Base-by-base conservation (phyloP, 164 flowering plant genomes). In the Nelumbo lutea region DNA sequence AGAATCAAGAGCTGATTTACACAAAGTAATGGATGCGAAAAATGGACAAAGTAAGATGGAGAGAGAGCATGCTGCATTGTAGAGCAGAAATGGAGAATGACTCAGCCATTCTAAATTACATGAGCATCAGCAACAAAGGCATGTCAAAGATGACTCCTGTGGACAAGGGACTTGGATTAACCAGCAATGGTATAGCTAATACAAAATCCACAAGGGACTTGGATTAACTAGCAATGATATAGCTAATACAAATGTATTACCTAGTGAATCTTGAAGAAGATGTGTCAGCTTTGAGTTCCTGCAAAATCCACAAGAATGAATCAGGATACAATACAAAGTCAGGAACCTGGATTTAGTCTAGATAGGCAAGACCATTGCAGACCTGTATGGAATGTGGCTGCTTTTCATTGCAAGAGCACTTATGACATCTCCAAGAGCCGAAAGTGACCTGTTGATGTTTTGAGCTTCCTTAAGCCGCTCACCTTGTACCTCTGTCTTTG, bases 211-310 rank as follows among this genome's bases (percentile, higher is more conserved):
- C 9, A 13, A 38, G 11, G 46, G 44, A 55, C 11, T 41, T 3
- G 5, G n/a, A 2, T 42, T 10, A 43, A 27, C 2, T 8, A 46
- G 27, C 9, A 59, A 5, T 13, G 39, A 15, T 6, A 39, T 1
- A 59, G 43, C 11, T 59, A 44, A 40, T 40, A 40, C 2, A 40
- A 40, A 2, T 11, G 52, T 38, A 14, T 76, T 84, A 87, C 94
- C 94, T 76, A 89, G 75, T 61, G 97, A 92, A 77, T 92, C 97
- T 68, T 92, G 97, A 64, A 92, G 96, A 46, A 92, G 50, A 79
- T 92, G 97, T 53, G 97, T 92, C 79, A 92, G 76, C 81, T 92
- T 92, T 8, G 97, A 92, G 77, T 92, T 92, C 86, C 97, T 91
- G 86, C 43, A 71, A 45, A 67, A 58, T 9, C 13, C 46, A 57